Evolutionary conservation across 352 stramenopile species (phyloP).

Genomic region (Globisporangium irregulare): DNA sequence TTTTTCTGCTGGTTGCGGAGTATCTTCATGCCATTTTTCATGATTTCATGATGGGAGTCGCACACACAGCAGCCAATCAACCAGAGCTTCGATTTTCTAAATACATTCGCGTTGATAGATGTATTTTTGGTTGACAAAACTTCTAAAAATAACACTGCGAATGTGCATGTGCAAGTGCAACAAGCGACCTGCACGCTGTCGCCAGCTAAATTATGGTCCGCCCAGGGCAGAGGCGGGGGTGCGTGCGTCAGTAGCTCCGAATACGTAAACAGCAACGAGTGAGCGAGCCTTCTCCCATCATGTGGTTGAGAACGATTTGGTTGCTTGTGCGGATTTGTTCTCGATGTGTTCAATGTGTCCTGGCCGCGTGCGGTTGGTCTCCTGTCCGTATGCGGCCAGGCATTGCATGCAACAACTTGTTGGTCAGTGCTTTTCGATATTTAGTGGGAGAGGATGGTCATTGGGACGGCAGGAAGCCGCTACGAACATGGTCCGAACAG

Average conservation of each 20-base stretch:
- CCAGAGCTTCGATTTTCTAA: background rate
- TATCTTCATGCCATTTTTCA: background rate
- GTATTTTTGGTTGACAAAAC: background rate
- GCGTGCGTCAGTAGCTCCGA: background rate
- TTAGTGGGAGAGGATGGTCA: background rate
- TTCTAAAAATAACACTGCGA: background rate
- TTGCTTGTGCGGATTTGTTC: background rate
- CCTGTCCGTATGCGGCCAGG: background rate
- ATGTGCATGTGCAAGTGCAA: background rate
- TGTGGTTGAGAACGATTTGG: background rate
- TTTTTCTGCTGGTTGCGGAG: background rate
- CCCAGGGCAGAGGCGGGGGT: background rate
- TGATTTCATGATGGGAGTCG: background rate
- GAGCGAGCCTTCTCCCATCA: background rate
- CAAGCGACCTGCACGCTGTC: background rate
- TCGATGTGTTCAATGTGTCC: background rate
- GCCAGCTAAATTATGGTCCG: background rate
- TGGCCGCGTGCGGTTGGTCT: background rate
- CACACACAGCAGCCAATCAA: background rate
- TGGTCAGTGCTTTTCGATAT: background rate
- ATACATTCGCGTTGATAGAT: background rate
- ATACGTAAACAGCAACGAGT: background rate
- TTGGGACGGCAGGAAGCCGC: constrained; percentile 1
- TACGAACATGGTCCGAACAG: constrained; percentile 4
- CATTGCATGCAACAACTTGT: no score